Conservation (phyloP, 2,329 filamentous ascomycete species). For the Diaporthe australafricana region DNA sequence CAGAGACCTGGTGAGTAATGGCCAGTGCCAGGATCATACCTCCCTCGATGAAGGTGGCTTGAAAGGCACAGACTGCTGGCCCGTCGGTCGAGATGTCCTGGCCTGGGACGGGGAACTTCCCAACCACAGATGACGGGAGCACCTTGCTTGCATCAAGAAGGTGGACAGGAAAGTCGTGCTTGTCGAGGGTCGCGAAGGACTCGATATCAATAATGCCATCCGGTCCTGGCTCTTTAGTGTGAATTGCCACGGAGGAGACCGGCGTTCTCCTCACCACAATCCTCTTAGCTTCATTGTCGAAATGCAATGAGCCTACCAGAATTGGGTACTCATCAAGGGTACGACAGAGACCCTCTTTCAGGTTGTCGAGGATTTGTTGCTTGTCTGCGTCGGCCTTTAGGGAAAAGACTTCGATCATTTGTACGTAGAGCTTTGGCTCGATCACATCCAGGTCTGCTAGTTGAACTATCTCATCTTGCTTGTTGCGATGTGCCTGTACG, state of each 20-base stretch:
- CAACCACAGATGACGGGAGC: conserved; percentile 18
- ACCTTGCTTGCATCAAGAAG: conserved; percentile 29
- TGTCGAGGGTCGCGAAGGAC: conserved; percentile 20
- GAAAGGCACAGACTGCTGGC: conserved; percentile 36
- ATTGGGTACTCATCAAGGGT: conserved; percentile 29
- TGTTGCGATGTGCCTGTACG: conserved; percentile 7
- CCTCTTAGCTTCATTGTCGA: conserved; percentile 26
- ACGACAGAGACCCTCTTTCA: conserved; percentile 14
- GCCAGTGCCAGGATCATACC: conserved; percentile 44
- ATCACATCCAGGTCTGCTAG: conserved; percentile 25
- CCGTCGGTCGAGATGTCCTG: conserved; percentile 19
- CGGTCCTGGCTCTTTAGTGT: conserved; percentile 22
- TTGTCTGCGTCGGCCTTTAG: conserved; percentile 3
- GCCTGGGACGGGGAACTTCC: conserved; percentile 14
- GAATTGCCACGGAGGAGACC: conserved; percentile 13
- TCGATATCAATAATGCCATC: conserved; percentile 12
- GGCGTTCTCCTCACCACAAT: conserved; percentile 11
- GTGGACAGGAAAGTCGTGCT: conserved; percentile 32
- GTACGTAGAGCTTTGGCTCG: conserved; percentile 31
- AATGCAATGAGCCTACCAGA: conserved; percentile 24
- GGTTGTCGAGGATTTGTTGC: conserved; percentile 1
- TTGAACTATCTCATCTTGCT: conserved; percentile 20
- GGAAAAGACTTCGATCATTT: conserved; percentile 32
- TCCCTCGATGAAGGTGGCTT: conserved; percentile 45
- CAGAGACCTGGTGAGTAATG: conserved; percentile 42